A percentile compares a stretch with the other conserved stretches of the same genome.
Evolutionary conservation across 2,329 filamentous ascomycete genomes (phyloP).

Genomic region (Knufia fluminis): DNA sequence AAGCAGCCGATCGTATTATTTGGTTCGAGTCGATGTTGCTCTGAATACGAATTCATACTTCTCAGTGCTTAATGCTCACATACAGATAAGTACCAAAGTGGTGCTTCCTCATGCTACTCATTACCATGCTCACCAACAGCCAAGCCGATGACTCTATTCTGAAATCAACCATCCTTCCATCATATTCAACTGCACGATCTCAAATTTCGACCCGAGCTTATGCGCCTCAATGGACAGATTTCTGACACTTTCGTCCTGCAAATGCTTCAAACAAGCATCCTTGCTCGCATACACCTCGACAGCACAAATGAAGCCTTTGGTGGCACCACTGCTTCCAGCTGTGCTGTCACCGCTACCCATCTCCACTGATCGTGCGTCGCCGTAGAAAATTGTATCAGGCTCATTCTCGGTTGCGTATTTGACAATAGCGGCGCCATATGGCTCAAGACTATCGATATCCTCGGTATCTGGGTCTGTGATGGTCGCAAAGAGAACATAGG

Average conservation of each 20-base stretch:
- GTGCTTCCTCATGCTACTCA: too few relatives aligned
- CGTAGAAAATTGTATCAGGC: conserved; percentile 8
- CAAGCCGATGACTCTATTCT: conserved; percentile 4
- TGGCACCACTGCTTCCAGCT: neutral
- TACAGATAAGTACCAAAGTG: too few relatives aligned
- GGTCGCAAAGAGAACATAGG: conserved; percentile 5
- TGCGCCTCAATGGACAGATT: neutral
- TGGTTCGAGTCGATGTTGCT: too few relatives aligned
- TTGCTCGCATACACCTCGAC: conserved; percentile 5
- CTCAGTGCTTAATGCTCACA: too few relatives aligned
- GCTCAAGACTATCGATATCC: neutral
- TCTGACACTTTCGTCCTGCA: conserved; percentile 1
- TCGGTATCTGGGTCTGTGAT: neutral
- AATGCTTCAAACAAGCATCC: conserved; percentile 1
- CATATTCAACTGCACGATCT: neutral
- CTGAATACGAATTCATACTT: too few relatives aligned
- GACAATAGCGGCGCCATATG: conserved; percentile 4
- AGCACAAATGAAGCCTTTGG: conserved; percentile 1
- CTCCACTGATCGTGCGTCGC: neutral
- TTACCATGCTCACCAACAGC: too few relatives aligned
- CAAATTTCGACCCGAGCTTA: conserved; percentile 1
- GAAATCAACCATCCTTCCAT: conserved; percentile 1
- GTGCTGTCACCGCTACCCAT: neutral
- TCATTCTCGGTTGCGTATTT: conserved; percentile 4
- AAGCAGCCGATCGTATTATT: too few relatives aligned